Conservation (phyloP, 768 basidiomycete genomes). For the Rhodotorula toruloides region DNA sequence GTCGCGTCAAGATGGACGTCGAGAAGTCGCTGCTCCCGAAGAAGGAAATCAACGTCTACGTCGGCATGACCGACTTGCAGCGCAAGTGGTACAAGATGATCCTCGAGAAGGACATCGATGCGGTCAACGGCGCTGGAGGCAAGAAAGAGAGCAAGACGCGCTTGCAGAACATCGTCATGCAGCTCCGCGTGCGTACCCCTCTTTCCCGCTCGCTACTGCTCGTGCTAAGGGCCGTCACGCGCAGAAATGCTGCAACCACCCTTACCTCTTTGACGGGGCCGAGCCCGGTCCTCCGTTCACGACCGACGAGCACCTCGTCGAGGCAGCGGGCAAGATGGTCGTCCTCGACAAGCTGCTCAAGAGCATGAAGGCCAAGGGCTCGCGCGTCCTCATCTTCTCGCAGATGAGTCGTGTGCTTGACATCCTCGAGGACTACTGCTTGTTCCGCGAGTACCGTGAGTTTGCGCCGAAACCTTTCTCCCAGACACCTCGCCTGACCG, state of each 20-base stretch:
- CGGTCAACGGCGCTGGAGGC: slow-evolving; percentile 90
- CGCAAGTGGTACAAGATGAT: slow-evolving; percentile 95
- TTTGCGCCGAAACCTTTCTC: slow-evolving; percentile 28
- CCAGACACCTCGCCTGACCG: no score
- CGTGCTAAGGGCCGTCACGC: no score
- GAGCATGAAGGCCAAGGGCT: slow-evolving; percentile 86
- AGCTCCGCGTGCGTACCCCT: slow-evolving; percentile 70
- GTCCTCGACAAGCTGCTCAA: slow-evolving; percentile 88
- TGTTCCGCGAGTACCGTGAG: slow-evolving; percentile 83
- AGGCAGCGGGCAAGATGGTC: slow-evolving; percentile 95
- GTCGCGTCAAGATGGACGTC: slow-evolving; percentile 91
- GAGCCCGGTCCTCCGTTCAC: slow-evolving; percentile 98
- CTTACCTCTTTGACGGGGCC: slow-evolving; percentile 90
- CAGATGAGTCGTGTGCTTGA: slow-evolving; percentile 99
- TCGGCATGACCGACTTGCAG: slow-evolving; percentile 95
- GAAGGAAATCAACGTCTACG: slow-evolving; percentile 98
- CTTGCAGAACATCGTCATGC: slow-evolving; percentile 99
- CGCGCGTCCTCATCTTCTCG: slow-evolving; percentile 91
- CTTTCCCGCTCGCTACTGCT: slow-evolving; percentile 64
- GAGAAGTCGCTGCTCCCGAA: slow-evolving; percentile 94
- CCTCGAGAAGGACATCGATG: slow-evolving; percentile 96
- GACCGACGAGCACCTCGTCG: slow-evolving; percentile 90
- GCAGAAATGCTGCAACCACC: slow-evolving; percentile 63
- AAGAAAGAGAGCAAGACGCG: slow-evolving; percentile 99
- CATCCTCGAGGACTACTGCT: slow-evolving; percentile 93